Base-by-base conservation (phyloP, 1,139 yeast species). In the Wickerhamomyces sp. region DNA sequence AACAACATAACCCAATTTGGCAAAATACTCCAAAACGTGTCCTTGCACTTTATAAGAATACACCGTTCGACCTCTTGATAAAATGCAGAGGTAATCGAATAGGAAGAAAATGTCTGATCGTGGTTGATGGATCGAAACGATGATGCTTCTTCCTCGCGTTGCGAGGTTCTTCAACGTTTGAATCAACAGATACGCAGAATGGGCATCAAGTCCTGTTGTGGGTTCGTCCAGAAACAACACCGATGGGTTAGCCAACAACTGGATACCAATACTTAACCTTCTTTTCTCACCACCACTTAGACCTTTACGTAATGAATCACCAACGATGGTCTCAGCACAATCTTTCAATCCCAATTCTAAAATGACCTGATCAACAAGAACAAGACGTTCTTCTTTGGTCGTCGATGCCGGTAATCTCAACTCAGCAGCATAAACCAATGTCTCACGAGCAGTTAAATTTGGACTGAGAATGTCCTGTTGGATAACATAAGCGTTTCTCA, bases 281-380 rank as follows among this genome's bases (percentile, higher is more conserved):
- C 95, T 60, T 53, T 81, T 83, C 51, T 87, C 95, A 22, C 96
- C 95, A 6, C 96, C 96, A 3, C 93, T 81, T 18, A 86, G 45
- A 4, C 95, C 95, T 47, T 85, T 85, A 6, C 75, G 68, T 26
- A 70, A 60, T 25, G 81, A 88, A 31, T 78, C 74, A 2, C 95
- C 96, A 37, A 86, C 75, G 7, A 82, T 58, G 0, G 84, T 82
- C 46, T 84, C 80, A 12, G 89, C 87, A 61, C 95, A 85, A 48
- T 84, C 87, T 37, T 70, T 70, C 21, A 86, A 62, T 3, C 88
- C 94, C 39, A 82, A 58, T 35, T 79, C 81, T 19, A 65, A 58
- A 27, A 82, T 65, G 25, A 86, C 66, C 35, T 79, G 77, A 23
- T 73, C 70, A 1, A 86, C 84, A 16, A 84, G 59, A 14, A 49